Conservation (phyloP, 768 basidiomycete species). For the Leucogyrophana mollusca region DNA sequence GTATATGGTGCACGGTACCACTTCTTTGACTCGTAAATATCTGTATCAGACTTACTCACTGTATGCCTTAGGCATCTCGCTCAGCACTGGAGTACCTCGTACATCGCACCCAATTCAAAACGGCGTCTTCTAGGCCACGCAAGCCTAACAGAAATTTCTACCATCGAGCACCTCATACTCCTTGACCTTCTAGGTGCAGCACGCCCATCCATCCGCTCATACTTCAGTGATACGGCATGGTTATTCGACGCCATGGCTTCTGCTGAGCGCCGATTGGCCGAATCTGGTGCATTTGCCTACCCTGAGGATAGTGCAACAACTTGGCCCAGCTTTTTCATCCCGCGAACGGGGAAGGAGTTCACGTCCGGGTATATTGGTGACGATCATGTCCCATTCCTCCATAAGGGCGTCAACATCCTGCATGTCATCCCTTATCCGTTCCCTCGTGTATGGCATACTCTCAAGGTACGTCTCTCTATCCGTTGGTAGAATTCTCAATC, state of each 20-base stretch:
- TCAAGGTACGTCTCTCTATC: conserved; percentile 48
- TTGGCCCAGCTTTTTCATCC: conserved; percentile 68
- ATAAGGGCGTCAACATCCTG: conserved; percentile 78
- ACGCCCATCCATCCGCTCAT: conserved; percentile 74
- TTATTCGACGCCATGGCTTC: conserved; percentile 76
- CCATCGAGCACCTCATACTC: conserved; percentile 88
- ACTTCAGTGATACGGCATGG: conserved; percentile 89
- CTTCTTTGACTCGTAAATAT: background rate
- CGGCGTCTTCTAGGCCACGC: conserved; percentile 54
- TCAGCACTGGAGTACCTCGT: conserved; percentile 74
- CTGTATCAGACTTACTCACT: background rate
- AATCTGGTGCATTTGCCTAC: conserved; percentile 59
- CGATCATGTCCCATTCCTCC: conserved; percentile 91
- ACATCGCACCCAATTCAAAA: conserved; percentile 57
- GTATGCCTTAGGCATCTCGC: conserved; percentile 72
- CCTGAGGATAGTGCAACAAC: conserved; percentile 32
- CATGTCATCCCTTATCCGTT: conserved; percentile 92
- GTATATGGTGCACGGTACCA: conserved; percentile 90
- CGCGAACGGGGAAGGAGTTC: conserved; percentile 38
- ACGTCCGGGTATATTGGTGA: conserved; percentile 74
- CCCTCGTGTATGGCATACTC: conserved; percentile 85
- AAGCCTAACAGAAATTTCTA: conserved; percentile 61
- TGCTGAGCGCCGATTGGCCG: conserved; percentile 70
- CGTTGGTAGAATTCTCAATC: background rate
- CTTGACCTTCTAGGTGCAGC: conserved; percentile 88